Percentiles rank a stretch among this genome's conserved stretches.
These are phyloP conservation scores for Arabidopsis suecica DNA, from an alignment of 345 rosid genomes.

Conservation along the genomic window DNA sequence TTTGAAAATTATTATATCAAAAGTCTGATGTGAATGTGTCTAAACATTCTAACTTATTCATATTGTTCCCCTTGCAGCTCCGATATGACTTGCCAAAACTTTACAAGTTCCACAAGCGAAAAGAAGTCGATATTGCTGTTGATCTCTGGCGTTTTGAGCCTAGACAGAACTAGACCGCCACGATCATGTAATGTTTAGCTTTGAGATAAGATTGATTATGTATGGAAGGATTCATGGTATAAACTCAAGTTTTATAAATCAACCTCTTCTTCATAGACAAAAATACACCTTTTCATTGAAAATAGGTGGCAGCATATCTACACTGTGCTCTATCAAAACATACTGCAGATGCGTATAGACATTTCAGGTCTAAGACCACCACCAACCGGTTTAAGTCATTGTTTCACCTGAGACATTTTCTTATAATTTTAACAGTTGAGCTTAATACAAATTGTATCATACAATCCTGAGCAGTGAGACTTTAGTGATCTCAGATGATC, in stretches of 20 bases:
- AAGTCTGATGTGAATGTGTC: conserved; percentile 21
- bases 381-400: too few species aligned
- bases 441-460: not conserved
- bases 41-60: conserved; percentile 2
- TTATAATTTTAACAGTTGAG: too few species aligned
- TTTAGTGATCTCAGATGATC: not conserved
- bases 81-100: conserved; percentile 77
- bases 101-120: conserved; percentile 89
- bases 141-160: conserved; percentile 98
- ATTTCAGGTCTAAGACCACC: too few species aligned
- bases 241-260: conserved; percentile 13
- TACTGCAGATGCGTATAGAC: too few species aligned
- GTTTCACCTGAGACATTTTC: too few species aligned
- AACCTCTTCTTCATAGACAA: conserved; percentile 4
- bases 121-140: conserved; percentile 84
- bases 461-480: not conserved
- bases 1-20: not conserved
- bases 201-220: conserved; percentile 17
- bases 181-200: conserved; percentile 18
- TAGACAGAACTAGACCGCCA: conserved; percentile 33
- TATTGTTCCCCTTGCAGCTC: conserved; percentile 54
- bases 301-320: not conserved
- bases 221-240: conserved; percentile 10
- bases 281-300: not conserved
- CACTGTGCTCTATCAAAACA: too few species aligned